A percentile compares a stretch with the other conserved stretches of the same genome.
These are phyloP conservation scores for Catharanthus roseus DNA, from an alignment of 257 asterid genomes.

Conservation along the genomic window DNA sequence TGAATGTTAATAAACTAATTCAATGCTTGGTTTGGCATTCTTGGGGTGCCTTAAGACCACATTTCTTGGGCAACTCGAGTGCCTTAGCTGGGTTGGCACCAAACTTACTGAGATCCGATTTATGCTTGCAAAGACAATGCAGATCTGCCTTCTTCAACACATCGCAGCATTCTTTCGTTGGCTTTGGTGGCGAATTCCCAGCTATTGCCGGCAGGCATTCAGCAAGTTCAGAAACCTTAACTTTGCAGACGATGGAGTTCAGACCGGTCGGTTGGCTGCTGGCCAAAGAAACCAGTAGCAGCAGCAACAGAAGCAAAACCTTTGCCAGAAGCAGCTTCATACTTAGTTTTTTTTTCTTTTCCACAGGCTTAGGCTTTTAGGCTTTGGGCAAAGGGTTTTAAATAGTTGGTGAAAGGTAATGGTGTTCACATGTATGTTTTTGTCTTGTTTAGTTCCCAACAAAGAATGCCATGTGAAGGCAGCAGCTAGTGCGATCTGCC, in stretches of 20 bases:
- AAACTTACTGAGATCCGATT: slow-evolving; percentile 21
- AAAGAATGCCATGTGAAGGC: neutral
- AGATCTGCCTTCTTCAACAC: slow-evolving; percentile 34
- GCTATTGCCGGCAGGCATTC: slow-evolving; percentile 50
- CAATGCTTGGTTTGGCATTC: slow-evolving; percentile 22
- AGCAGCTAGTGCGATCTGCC: neutral
- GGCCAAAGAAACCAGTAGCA: slow-evolving; percentile 1
- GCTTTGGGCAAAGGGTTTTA: no score
- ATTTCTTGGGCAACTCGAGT: slow-evolving; percentile 38
- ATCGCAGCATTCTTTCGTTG: slow-evolving; percentile 35
- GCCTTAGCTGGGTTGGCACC: slow-evolving; percentile 41
- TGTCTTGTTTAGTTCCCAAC: neutral
- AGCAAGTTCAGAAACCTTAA: slow-evolving; percentile 34
- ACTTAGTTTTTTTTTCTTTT: neutral
- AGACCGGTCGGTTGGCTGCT: slow-evolving; percentile 5
- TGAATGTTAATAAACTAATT: neutral
- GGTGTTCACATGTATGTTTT: neutral
- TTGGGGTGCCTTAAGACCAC: slow-evolving; percentile 27
- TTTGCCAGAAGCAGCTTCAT: neutral
- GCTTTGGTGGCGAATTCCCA: slow-evolving; percentile 34
- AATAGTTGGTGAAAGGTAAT: no score
- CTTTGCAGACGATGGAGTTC: slow-evolving; percentile 31
- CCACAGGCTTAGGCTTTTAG: no score
- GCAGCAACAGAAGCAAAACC: neutral
- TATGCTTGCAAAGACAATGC: slow-evolving; percentile 41